Evolutionary conservation across 129 eudicot species (phyloP).

Genomic region (Daucus carota): DH1_v3.0 NC_030387.2:24774501-24775000

Average conservation of each 20-base stretch:
- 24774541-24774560: background rate
- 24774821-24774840: background rate
- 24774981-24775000: slow-evolving; percentile 52
- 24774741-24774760: too few species aligned
- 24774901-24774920: background rate
- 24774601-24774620: background rate
- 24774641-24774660: background rate
- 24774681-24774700: background rate
- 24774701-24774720: background rate
- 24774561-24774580: background rate
- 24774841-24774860: background rate
- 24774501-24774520: too few species aligned
- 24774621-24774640: background rate
- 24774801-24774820: background rate
- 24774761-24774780: background rate
- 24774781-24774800: too few species aligned
- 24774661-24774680: background rate
- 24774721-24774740: background rate
- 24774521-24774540: too few species aligned
- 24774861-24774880: background rate
- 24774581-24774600: background rate
- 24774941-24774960: background rate
- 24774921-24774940: background rate
- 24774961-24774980: slow-evolving; percentile 8
- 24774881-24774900: too few species aligned